Evolutionary conservation across 768 basidiomycete species (phyloP), one percentile per base, ranked within the genome.

Genomic region (Hygrophorus russula): DNA sequence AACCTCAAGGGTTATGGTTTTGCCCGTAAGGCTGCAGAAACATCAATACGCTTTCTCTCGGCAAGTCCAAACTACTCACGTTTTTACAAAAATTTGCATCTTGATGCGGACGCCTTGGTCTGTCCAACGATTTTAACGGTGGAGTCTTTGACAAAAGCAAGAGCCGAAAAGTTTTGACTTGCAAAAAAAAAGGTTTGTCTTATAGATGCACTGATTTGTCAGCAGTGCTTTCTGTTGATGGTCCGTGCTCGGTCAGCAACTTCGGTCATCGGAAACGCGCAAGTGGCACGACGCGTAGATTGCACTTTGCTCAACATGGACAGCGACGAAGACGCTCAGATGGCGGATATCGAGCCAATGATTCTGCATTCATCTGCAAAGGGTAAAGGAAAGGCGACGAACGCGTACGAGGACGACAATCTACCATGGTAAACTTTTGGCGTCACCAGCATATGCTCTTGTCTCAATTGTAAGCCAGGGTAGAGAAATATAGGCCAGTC

Each of bases 31-130:
- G 82, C 87, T 91, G 56, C 7, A 49, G 35, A 51, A 27, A 38
- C 10, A 18, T 15, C 12, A 13, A n/a, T 20, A 40, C 1, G 11
- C 5, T 5, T 12, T n/a, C 32, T 5, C 7, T 24, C 27, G 11
- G 4, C 14, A 33, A 36, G 41, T 10, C 40, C 11, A 13, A 35
- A 13, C 28, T 5, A 70, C 87, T 47, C 55, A 88, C 88, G 90
- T 91, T 70, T 91, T 97, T 46, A 98, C 93, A 68, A 98, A 97
- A 63, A 96, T 97, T 71, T 96, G 92, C 92, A 96, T 94, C 56
- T 66, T 71, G 54, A 55, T 56, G 54, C 67, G 72, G 75, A 80
- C 69, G 80, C 82, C 67, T 71, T 63, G 66, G 80, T 85, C 88
- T 90, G 66, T 90, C 87, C 87, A 90, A 78, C 85, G 81, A 79